These are phyloP conservation scores for Planoprotostelium fungivorum DNA, from an alignment of 78 protist genomes.

Conservation along the genomic window DNA sequence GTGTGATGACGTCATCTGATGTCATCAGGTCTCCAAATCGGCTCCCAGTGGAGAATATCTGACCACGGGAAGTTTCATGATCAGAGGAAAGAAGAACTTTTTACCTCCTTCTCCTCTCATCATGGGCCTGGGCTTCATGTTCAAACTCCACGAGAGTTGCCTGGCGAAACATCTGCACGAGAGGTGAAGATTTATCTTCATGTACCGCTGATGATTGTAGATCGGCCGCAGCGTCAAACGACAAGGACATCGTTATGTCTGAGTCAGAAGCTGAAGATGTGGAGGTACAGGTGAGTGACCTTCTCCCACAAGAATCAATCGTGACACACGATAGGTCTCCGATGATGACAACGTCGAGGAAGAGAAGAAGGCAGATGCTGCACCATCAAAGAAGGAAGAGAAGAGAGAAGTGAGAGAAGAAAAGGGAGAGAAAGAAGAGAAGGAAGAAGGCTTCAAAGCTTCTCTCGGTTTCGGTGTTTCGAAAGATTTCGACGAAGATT, in stretches of 20 bases:
- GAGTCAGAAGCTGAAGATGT: slow-evolving; percentile 3
- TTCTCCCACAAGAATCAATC: slow-evolving; percentile 12
- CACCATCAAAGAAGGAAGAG: slow-evolving; percentile 11
- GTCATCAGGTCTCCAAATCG: slow-evolving; percentile 77
- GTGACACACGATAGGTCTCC: slow-evolving; percentile 3
- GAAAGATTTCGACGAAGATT: slow-evolving; percentile 6
- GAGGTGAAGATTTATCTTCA: slow-evolving; percentile 6
- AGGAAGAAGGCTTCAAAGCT: not conserved
- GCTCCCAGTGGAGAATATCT: slow-evolving; percentile 94
- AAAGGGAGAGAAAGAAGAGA: slow-evolving; percentile 8
- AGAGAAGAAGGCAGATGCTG: no score
- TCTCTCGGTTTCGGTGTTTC: not conserved
- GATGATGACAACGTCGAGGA: slow-evolving; percentile 25
- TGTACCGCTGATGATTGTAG: not conserved
- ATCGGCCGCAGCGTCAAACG: not conserved
- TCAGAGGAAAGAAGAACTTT: slow-evolving; percentile 85
- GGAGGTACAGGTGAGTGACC: slow-evolving; percentile 18
- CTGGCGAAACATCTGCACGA: slow-evolving; percentile 45
- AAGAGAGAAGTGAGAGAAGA: not conserved
- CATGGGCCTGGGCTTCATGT: slow-evolving; percentile 91
- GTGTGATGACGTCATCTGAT: not conserved
- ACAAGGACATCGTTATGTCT: not conserved
- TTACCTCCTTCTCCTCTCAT: slow-evolving; percentile 80
- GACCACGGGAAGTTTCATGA: slow-evolving; percentile 87
- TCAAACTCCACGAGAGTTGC: slow-evolving; percentile 61